Percentiles rank a stretch among this genome's conserved stretches.
phyloP scores from a whole-genome alignment of 805 yeast genomes.

The Candida alai region DNA sequence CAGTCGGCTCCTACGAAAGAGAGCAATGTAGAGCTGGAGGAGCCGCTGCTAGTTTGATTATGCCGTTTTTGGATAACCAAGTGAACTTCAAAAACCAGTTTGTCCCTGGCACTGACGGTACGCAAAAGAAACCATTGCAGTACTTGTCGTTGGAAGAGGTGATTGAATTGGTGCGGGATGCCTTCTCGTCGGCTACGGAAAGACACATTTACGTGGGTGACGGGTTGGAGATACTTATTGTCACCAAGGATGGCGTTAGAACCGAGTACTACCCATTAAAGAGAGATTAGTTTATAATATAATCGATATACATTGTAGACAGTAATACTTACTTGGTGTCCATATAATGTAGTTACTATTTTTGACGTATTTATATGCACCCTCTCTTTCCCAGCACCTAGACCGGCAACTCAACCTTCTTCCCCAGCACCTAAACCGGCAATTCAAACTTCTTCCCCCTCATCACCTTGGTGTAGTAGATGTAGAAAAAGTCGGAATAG shows the following conservation, averaged over 20 bases:
- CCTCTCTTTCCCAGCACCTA: not conserved
- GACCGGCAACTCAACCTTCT: not conserved
- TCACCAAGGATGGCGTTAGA: conserved; percentile 89
- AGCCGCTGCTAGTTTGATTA: conserved; percentile 90
- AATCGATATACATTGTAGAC: conserved; percentile 1
- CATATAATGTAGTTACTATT: not conserved
- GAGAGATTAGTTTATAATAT: conserved; percentile 56
- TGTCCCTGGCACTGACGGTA: conserved; percentile 74
- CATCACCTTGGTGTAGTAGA: conserved; percentile 76
- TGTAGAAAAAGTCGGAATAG: conserved; percentile 93
- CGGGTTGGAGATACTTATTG: conserved; percentile 84
- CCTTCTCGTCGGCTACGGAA: conserved; percentile 94
- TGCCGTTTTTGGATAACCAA: conserved; percentile 97
- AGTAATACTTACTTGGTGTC: not conserved
- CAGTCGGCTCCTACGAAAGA: conserved; percentile 96
- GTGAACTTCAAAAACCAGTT: conserved; percentile 93
- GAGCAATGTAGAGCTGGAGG: conserved; percentile 98
- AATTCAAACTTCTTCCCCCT: conserved; percentile 73
- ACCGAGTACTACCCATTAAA: conserved; percentile 81
- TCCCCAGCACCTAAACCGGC: conserved; percentile 41
- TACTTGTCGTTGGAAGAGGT: conserved; percentile 81
- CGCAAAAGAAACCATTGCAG: conserved; percentile 53
- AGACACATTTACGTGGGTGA: conserved; percentile 99
- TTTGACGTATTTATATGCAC: not conserved
- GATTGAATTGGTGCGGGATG: conserved; percentile 82